Conservation (phyloP, 1,139 yeast species). For the Scheffersomyces stambukii region DNA sequence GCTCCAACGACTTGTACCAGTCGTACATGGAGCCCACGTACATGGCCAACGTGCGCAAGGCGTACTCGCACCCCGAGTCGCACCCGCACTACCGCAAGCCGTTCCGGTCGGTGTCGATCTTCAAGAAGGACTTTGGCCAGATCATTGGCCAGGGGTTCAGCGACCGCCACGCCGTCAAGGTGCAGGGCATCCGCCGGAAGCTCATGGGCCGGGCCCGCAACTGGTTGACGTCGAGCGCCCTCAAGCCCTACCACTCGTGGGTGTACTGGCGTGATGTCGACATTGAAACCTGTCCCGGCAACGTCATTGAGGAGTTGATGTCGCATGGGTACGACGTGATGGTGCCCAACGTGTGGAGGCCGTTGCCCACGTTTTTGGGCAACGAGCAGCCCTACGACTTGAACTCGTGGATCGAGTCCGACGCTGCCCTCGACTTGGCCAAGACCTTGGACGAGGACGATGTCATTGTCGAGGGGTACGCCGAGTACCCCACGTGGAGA, state of each 20-base stretch:
- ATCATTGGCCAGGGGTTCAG: slow-evolving; percentile 84
- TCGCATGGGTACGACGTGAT: slow-evolving; percentile 68
- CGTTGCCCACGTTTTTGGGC: slow-evolving; percentile 70
- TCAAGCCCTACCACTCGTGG: slow-evolving; percentile 87
- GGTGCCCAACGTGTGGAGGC: slow-evolving; percentile 92
- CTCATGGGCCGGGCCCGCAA: slow-evolving; percentile 89
- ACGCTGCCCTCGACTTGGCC: slow-evolving; percentile 66
- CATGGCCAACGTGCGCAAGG: slow-evolving; percentile 49
- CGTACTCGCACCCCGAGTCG: slow-evolving; percentile 56
- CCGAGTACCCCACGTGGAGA: slow-evolving; percentile 87
- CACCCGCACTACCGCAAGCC: slow-evolving; percentile 59
- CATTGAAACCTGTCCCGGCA: slow-evolving; percentile 77
- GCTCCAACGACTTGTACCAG: slow-evolving; percentile 59
- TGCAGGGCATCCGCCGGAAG: slow-evolving; percentile 83
- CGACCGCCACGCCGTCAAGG: slow-evolving; percentile 84
- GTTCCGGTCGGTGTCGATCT: slow-evolving; percentile 72
- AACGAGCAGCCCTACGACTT: slow-evolving; percentile 82
- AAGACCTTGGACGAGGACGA: slow-evolving; percentile 69
- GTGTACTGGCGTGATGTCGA: slow-evolving; percentile 94
- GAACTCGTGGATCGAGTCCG: slow-evolving; percentile 86
- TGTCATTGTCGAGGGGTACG: slow-evolving; percentile 88
- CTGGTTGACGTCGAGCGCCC: slow-evolving; percentile 74
- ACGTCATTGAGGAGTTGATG: slow-evolving; percentile 78
- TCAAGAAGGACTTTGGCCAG: slow-evolving; percentile 82
- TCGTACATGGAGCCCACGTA: slow-evolving; percentile 68